These are phyloP conservation scores for Pleurotus giganteus DNA, from an alignment of 768 basidiomycete genomes.

Conservation along the genomic window DNA sequence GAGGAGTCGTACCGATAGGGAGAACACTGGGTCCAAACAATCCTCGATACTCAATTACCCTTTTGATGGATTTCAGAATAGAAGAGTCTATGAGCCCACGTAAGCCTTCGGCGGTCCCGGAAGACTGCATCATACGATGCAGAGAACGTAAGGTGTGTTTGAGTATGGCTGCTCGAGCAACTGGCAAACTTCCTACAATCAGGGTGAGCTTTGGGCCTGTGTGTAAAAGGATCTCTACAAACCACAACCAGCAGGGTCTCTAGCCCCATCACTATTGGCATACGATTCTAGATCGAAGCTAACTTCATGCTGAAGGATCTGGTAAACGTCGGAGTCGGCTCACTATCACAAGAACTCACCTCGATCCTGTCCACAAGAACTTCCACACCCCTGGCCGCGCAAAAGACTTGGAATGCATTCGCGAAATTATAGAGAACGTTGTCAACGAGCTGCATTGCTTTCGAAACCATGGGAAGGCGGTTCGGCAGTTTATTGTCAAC, in stretches of 20 bases:
- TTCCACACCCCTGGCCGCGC: slow-evolving; percentile 79
- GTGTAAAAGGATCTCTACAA: slow-evolving; percentile 15
- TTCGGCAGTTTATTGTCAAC: slow-evolving; percentile 74
- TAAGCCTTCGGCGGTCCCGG: slow-evolving; percentile 91
- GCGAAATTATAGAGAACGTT: slow-evolving; percentile 88
- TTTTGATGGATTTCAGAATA: slow-evolving; percentile 80
- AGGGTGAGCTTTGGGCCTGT: slow-evolving; percentile 3
- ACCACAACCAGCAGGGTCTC: slow-evolving; percentile 54
- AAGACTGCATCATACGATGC: slow-evolving; percentile 96
- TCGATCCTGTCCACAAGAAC: slow-evolving; percentile 84
- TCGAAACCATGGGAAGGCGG: slow-evolving; percentile 76
- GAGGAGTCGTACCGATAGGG: slow-evolving; percentile 63
- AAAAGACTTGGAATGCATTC: slow-evolving; percentile 86
- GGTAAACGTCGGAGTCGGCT: slow-evolving; percentile 13
- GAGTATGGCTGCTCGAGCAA: slow-evolving; percentile 75
- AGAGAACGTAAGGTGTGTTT: slow-evolving; percentile 90
- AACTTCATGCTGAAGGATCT: slow-evolving; percentile 55
- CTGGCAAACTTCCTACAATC: slow-evolving; percentile 63
- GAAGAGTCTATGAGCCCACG: slow-evolving; percentile 92
- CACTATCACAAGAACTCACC: slow-evolving; percentile 43
- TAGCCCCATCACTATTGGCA: slow-evolving; percentile 38
- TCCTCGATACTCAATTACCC: slow-evolving; percentile 77
- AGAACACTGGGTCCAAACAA: slow-evolving; percentile 87
- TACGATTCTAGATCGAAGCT: slow-evolving; percentile 62
- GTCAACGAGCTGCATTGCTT: slow-evolving; percentile 90